These are phyloP conservation scores for Aspergillus quadrilineatus DNA, from an alignment of 2,329 filamentous ascomycete species.

Conservation along the genomic window DNA sequence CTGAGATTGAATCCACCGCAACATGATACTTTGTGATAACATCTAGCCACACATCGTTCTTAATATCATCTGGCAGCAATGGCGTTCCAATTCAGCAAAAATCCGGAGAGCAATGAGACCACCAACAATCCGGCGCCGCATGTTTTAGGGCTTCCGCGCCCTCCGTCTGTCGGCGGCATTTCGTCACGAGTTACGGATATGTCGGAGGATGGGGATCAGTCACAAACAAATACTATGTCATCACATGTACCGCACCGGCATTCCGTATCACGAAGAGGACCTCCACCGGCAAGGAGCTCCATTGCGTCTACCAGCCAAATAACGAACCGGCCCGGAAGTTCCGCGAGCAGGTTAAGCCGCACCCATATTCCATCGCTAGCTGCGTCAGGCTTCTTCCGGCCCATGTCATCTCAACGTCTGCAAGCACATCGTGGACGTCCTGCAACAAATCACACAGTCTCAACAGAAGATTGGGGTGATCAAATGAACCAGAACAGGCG, in stretches of 20 bases:
- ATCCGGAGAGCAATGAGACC: constrained; percentile 43
- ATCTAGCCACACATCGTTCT: constrained; percentile 14
- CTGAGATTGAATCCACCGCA: constrained; percentile 9
- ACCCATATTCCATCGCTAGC: constrained; percentile 89
- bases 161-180: constrained; percentile 49
- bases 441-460: constrained; percentile 34
- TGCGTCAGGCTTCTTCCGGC: constrained; percentile 88
- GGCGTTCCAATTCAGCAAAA: constrained; percentile 24
- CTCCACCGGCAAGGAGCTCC: constrained; percentile 41
- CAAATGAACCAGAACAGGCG: constrained; percentile 54
- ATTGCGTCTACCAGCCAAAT: constrained; percentile 45
- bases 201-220: constrained; percentile 53
- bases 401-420: constrained; percentile 93
- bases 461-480: constrained; percentile 47
- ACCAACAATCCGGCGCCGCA: constrained; percentile 40
- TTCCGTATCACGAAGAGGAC: constrained; percentile 57
- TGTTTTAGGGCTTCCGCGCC: constrained; percentile 54
- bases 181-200: constrained; percentile 71
- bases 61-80: constrained; percentile 18
- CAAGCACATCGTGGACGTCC: constrained; percentile 76
- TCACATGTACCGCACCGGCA: constrained; percentile 54
- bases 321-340: constrained; percentile 52
- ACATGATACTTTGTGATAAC: constrained; percentile 24
- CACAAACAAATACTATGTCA: constrained; percentile 44
- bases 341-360: constrained; percentile 69